Percentiles rank a stretch among this genome's conserved stretches.
Evolutionary conservation across 208 protist genomes (phyloP).

Genomic region (Leishmania gerbilli): DNA sequence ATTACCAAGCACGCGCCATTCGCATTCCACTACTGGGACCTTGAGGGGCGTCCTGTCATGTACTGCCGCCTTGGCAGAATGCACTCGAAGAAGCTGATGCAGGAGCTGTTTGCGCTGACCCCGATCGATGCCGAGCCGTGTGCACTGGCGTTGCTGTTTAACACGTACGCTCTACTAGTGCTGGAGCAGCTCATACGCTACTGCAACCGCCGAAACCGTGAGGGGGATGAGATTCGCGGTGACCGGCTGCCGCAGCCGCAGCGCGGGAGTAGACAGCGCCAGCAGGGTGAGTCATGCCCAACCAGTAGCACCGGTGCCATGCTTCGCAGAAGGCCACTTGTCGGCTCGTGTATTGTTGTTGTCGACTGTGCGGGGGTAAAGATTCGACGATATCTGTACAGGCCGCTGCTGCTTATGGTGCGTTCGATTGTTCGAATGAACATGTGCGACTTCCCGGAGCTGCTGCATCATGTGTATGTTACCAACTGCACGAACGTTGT

Average conservation of each 20-base stretch:
- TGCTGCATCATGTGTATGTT: constrained; percentile 59
- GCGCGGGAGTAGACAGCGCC: not conserved
- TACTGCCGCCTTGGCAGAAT: constrained; percentile 45
- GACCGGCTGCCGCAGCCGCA: constrained; percentile 10
- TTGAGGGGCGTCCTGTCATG: constrained; percentile 62
- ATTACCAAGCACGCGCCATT: constrained; percentile 44
- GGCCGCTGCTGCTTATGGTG: constrained; percentile 39
- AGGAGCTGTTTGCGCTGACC: constrained; percentile 48
- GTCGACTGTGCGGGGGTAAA: constrained; percentile 47
- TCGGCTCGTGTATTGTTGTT: constrained; percentile 41
- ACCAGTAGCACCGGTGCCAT: not conserved
- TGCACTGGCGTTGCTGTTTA: constrained; percentile 48
- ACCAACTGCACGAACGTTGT: constrained; percentile 51
- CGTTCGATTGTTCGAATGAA: constrained; percentile 42
- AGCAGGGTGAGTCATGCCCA: not conserved
- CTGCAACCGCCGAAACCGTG: constrained; percentile 30
- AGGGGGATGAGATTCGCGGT: constrained; percentile 27
- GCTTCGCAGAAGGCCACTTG: constrained; percentile 20
- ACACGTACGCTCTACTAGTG: constrained; percentile 58
- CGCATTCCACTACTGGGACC: constrained; percentile 76
- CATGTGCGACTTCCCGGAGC: constrained; percentile 53
- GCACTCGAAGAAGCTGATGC: constrained; percentile 35
- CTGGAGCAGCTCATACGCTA: constrained; percentile 56
- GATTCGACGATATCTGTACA: constrained; percentile 37
- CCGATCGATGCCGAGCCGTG: constrained; percentile 49